Base-by-base conservation (phyloP, 179 eudicot genomes). In the Gypsophila paniculata region DNA sequence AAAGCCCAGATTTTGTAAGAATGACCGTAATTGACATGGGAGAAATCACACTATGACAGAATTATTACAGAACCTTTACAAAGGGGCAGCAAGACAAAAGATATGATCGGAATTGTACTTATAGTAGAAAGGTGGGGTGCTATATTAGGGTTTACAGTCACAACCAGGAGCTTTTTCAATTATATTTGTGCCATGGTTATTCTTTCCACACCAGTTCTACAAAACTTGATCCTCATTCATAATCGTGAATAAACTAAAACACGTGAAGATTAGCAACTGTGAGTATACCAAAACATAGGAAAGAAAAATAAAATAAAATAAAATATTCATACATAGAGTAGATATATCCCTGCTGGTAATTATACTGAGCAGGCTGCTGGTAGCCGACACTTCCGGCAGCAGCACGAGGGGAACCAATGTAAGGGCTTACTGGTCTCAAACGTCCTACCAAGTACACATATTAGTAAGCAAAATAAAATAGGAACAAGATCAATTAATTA, bases 311-410 rank as follows among this genome's bases (percentile, higher is more conserved):
- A 29, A 29, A 29, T 1, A 68, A 46, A 71, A 17, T 64, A 19
- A 73, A 83, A 59, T 54, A 92, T 97, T 89, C 96, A 49, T 88
- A 93, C 65, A 86, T 83, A 76, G 93, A 84, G 84, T 93, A 91
- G 70, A 83, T 64, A 71, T 80, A 85, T 76, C 93, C 93, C 72
- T 86, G 96, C 76, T 89, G 99, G 73, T 86, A 89, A 78, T 80
- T 81, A 75, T 85, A 89, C 1, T 83, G 79, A 67, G 84, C 76
- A 23, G 91, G 76, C 64, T 83, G 86, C 76, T 83, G 86, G 58
- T 80, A 83, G 67, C 80, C 81, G 63, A 80, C 75, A 68, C 86
- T 84, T 73, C 82, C 84, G 51, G 76, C 25, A 15, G 80, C 63
- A 65, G 78, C 78, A 66, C 75, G 86, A 70, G 80, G 71, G 29